Evolutionary conservation across 805 yeast genomes (phyloP), one percentile per base, ranked within the genome.

Genomic region (Sugiyamaella lignohabitans): DNA sequence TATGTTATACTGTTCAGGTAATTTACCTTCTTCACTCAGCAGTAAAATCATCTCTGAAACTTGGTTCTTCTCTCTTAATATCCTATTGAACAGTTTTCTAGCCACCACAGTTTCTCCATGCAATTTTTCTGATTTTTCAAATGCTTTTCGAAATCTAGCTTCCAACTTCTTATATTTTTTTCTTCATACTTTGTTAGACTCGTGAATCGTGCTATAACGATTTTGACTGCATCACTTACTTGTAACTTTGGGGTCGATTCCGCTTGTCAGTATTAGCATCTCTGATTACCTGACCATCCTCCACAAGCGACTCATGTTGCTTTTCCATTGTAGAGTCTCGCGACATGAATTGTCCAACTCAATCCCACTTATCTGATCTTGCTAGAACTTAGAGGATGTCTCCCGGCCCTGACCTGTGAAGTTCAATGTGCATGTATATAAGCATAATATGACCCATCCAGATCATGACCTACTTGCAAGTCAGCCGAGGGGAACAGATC

Each of bases 111-210:
- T 36, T 41, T 50, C 23, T 10, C 27, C 27, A 30, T 48, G 46
- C 3, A 55, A 50, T 20, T 42, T 40, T 3, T 54, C 55, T 21
- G 57, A 47, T 18, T 29, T 22, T 14, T 34, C 45, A 55, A 55
- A 49, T 10, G 42, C 47, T 17, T 40, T 34, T 16, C 34, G 38
- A 45, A 55, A 55, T 38, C 50, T 23, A 11, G 18, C 39, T 17
- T 43, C 42, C 51, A 54, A 35, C 47, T 52, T 54, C 20, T 39
- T 42, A 36, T 55, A 55, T 34, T 50, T 48, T 32, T 48, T 49
- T 46, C 46, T 44, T 37, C n/a, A n/a, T n/a, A n/a, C n/a, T n/a
- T n/a, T n/a, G n/a, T n/a, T 38, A 48, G 43, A n/a, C 54, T 51
- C 24, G 43, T 49, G 42, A 44, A 51, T 17, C 46, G 51, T 11